These are phyloP conservation scores for Polyporus tsugae DNA, from an alignment of 1,284 basidiomycete genomes.

Conservation along the genomic window DNA sequence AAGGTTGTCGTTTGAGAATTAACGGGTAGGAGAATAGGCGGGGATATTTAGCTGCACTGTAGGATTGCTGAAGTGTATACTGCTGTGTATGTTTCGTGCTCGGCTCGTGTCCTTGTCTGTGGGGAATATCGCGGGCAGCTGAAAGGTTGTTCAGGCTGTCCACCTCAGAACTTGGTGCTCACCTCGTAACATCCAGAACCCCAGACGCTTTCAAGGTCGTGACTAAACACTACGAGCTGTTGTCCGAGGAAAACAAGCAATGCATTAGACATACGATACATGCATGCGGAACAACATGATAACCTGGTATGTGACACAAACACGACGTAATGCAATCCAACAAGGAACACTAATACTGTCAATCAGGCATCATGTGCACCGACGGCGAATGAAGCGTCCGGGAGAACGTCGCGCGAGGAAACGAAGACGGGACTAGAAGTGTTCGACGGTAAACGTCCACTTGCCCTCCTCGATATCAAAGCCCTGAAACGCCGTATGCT, in stretches of 20 bases:
- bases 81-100: too few relatives aligned
- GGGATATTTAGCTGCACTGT: too few relatives aligned
- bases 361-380: background rate
- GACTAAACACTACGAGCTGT: background rate
- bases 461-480: slow-evolving; percentile 85
- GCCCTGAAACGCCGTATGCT: slow-evolving; percentile 85
- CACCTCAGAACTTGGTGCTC: too few relatives aligned
- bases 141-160: too few relatives aligned
- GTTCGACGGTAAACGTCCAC: slow-evolving; percentile 95
- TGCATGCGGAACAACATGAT: background rate
- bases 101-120: too few relatives aligned
- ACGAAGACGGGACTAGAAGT: slow-evolving; percentile 66
- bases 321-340: background rate
- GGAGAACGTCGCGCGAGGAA: background rate
- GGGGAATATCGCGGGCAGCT: too few relatives aligned
- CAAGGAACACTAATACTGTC: background rate
- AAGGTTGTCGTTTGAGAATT: too few relatives aligned
- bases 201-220: too few relatives aligned
- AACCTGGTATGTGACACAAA: background rate
- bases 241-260: background rate
- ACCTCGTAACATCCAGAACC: too few relatives aligned
- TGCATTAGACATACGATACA: slow-evolving; percentile 6
- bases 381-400: too few relatives aligned
- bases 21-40: too few relatives aligned
- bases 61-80: too few relatives aligned